Conservation (phyloP, 371 early-diverging fungal genomes). For the Mortierella sp. region DNA sequence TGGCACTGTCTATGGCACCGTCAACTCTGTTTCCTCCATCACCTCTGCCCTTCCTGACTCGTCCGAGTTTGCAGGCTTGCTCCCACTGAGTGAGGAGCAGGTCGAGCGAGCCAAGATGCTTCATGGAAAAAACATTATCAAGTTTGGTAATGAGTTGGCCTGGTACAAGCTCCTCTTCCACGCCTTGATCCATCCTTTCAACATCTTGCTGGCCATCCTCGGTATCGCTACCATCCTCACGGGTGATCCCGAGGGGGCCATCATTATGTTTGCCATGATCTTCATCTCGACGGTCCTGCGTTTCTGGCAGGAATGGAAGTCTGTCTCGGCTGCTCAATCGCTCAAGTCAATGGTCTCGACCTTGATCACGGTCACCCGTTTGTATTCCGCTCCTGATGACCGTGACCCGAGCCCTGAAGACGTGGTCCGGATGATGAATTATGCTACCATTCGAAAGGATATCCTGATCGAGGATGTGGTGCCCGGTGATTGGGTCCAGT, state of each 20-base stretch:
- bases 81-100: slow-evolving; percentile 39
- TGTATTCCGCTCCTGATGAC: slow-evolving; percentile 37
- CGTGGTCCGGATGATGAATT: slow-evolving; percentile 25
- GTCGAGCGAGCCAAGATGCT: slow-evolving; percentile 17
- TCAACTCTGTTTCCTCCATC: slow-evolving; percentile 11
- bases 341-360: slow-evolving; percentile 53
- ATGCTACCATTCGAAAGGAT: slow-evolving; percentile 30
- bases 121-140: slow-evolving; percentile 34
- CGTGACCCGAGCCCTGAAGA: slow-evolving; percentile 49
- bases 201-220: slow-evolving; percentile 48
- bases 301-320: slow-evolving; percentile 56
- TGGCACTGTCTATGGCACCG: slow-evolving; percentile 15
- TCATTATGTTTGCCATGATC: slow-evolving; percentile 54
- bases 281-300: slow-evolving; percentile 45
- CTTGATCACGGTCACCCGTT: slow-evolving; percentile 46
- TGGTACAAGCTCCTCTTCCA: slow-evolving; percentile 48
- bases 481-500: slow-evolving; percentile 53
- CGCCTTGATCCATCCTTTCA: slow-evolving; percentile 57
- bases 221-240: slow-evolving; percentile 40
- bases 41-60: background rate
- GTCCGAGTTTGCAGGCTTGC: slow-evolving; percentile 13
- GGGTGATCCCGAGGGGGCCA: slow-evolving; percentile 20
- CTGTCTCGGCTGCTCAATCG: slow-evolving; percentile 42
- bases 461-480: slow-evolving; percentile 54
- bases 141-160: slow-evolving; percentile 22